These are phyloP conservation scores for Coriolopsis trogii DNA, from an alignment of 1,284 basidiomycete species.

Conservation along the genomic window DNA sequence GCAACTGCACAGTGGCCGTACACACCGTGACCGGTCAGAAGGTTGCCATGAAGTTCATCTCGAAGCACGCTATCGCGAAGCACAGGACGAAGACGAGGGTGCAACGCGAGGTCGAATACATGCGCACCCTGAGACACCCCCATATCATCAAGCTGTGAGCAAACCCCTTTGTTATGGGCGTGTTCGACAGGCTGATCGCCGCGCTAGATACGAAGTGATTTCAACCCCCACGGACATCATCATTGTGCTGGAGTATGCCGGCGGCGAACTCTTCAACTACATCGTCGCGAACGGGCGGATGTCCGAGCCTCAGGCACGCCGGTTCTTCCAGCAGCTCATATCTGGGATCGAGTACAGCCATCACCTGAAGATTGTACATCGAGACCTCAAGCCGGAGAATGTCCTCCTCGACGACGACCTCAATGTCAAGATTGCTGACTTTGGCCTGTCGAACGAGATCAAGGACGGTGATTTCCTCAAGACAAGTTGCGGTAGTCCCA, in stretches of 20 bases:
- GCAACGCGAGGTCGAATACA: conserved; percentile 94
- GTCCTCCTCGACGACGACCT: conserved; percentile 77
- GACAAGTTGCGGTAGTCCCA: conserved; percentile 94
- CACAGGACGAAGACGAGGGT: conserved; percentile 93
- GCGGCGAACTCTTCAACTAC: conserved; percentile 95
- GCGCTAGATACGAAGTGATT: conserved; percentile 88
- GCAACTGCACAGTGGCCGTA: conserved; percentile 82
- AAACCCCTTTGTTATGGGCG: conserved; percentile 2
- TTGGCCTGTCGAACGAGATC: conserved; percentile 93
- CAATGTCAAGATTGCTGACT: conserved; percentile 95
- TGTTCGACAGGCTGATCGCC: conserved; percentile 9
- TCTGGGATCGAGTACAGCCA: conserved; percentile 96
- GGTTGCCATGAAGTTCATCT: conserved; percentile 98
- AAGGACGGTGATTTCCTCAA: conserved; percentile 94
- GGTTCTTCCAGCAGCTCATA: conserved; percentile 97
- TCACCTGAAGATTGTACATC: conserved; percentile 92
- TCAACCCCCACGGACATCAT: conserved; percentile 93
- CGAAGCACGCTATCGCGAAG: conserved; percentile 90
- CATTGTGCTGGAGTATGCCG: conserved; percentile 93
- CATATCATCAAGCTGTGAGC: conserved; percentile 95
- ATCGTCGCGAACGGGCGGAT: conserved; percentile 90
- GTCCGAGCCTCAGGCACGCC: conserved; percentile 81
- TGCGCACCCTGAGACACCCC: conserved; percentile 88
- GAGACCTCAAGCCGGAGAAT: conserved; percentile 96
- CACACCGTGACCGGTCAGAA: conserved; percentile 94